A percentile compares a stretch with the other conserved stretches of the same genome.
Evolutionary conservation across 345 rosid species (phyloP).

Genomic region (Euphorbia peplus): DNA sequence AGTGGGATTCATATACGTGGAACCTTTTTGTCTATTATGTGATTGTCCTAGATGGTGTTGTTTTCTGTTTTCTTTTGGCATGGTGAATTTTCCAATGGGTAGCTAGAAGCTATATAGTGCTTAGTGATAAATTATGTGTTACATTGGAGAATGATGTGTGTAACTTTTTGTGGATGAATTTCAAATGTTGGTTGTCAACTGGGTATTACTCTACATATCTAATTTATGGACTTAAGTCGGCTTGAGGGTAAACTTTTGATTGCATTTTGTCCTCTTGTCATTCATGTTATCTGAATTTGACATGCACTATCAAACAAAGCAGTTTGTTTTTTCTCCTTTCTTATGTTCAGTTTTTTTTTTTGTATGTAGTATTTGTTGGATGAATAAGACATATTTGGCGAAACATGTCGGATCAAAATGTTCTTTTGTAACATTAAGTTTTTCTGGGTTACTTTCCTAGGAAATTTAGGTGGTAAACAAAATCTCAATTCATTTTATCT

Average conservation of each 20-base stretch:
- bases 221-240: not conserved
- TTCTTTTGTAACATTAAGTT: no score
- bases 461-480: not conserved
- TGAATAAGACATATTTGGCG: not conserved
- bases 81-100: not conserved
- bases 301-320: not conserved
- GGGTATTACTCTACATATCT: not conserved
- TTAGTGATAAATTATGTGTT: not conserved
- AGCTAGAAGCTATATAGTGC: not conserved
- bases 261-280: not conserved
- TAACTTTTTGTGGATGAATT: not conserved
- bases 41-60: conserved; percentile 4
- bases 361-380: not conserved
- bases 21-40: conserved; percentile 8
- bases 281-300: not conserved
- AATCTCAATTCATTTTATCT: not conserved
- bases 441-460: not conserved
- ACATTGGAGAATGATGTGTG: not conserved
- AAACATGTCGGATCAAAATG: not conserved
- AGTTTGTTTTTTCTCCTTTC: not conserved
- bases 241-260: not conserved
- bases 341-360: not conserved
- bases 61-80: not conserved
- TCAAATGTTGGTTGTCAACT: not conserved
- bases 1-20: conserved; percentile 8